Base-by-base conservation (phyloP, 1,284 basidiomycete species). In the Rhodotorula sp. region DNA sequence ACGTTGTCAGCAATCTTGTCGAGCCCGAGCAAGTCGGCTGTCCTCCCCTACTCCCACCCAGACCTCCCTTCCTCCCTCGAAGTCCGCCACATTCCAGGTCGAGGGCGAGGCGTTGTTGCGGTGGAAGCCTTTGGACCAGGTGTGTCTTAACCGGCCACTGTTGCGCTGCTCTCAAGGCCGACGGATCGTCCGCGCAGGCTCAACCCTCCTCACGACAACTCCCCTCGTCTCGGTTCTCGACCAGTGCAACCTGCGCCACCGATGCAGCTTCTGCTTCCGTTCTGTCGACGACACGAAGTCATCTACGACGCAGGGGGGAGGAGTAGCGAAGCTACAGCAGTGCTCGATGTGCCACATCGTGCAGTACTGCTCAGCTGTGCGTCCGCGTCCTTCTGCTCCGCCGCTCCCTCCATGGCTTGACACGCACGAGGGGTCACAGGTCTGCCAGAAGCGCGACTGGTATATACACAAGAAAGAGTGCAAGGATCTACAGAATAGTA, bases 371-470 rank as follows among this genome's bases (percentile, higher is more conserved):
- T 84, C 86, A 59, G 74, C 82, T 15, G 91, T 92, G 74, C 29
- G 19, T 1, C 22, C 64, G 78, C 76, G 19, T 30, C 29, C 57
- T 63, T 54, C 13, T 64, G n/a, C 79, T 75, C 64, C 32, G 8
- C 3, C 30, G 22, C n/a, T 6, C 19, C 2, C 6, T 22, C 6
- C 7, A 46, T 11, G 11, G 27, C 8, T 11, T 48, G 30, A 57
- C 19, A 22, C 10, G 32, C 20, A 10, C 20, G 8, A 46, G n/a
- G n/a, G n/a, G 62, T 27, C 51, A 8, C 70, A 93, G 91, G 79
- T 78, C 47, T 95, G 93, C 76, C 91, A 94, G 81, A 86, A 82
- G 47, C 79, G 80, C 52, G 92, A 94, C 77, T 95, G 92, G 92
- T 51, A 78, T 0, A 59, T 84, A 2, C 92, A 95, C 79, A 90